Base-by-base conservation (phyloP, 371 early-diverging fungal species). In the Mortierella sp. region DNA sequence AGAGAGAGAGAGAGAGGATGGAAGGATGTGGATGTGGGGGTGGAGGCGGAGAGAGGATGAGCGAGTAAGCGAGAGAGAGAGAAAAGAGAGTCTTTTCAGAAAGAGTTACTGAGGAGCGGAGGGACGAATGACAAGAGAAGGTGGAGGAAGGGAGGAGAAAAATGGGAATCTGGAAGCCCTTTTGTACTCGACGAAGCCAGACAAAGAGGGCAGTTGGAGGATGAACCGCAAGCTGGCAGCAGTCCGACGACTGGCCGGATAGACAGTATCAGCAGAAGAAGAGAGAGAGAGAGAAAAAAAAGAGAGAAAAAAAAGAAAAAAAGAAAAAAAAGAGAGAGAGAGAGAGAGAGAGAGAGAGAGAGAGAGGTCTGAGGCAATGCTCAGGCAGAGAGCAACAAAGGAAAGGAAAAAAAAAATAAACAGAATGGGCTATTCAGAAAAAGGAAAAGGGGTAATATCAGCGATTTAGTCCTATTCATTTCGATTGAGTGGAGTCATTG, bases 121-220 rank as follows among this genome's bases (percentile, higher is more conserved):
- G 30, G 28, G 45, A 48, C 14, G 46, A 18, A 21, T 60, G 60
- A 47, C 18, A 23, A 44, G 21, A 44, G 19, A 43, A 14, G 19
- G 37, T 37, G 37, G 37, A 59, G 26, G 60, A 59, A 59, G 60
- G 21, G 18, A 15, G 45, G 19, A 23, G 45, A 59, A 59, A 59
- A 59, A 21, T 25, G 26, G 7, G 60, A 15, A 59, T 44, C 16
- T 43, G 29, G 44, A 44, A 16, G 23, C 60, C 60, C 45, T 59
- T 59, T 59, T 59, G 60, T 59, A 59, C 60, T 43, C 60, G 60
- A 47, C 15, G 25, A 46, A 18, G 23, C 6, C 46, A 44, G 19
- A n/a, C 23, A 45, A 28, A 55, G 43, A n/a, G 26, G 26, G 62
- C 44, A 30, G 45, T 21, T 25, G 44, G 56, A 19, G 45, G 28